phyloP scores from a whole-genome alignment of 257 asterid genomes.

The Nicotiana sylvestris region DNA sequence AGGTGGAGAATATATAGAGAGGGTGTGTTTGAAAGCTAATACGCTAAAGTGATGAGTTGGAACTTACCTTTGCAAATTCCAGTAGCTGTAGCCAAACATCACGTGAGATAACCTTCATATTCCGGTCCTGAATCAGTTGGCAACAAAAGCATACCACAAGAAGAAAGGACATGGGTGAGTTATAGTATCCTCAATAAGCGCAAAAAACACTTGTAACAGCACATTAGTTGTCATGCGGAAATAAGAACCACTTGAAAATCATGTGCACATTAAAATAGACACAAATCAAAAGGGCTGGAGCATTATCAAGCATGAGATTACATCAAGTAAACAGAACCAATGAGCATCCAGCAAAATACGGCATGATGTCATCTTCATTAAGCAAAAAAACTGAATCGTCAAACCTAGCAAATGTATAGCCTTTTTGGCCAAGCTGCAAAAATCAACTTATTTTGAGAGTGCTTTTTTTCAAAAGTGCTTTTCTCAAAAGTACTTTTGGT shows the following conservation, averaged over 20 bases:
- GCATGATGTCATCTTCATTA: background rate
- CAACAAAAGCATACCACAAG: background rate
- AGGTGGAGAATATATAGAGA: background rate
- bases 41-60: background rate
- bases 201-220: background rate
- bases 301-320: background rate
- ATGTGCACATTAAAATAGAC: background rate
- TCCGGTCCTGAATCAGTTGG: constrained; percentile 60
- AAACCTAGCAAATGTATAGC: background rate
- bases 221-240: background rate
- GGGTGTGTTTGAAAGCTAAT: background rate
- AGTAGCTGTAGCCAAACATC: constrained; percentile 96
- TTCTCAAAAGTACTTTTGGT: too few species aligned
- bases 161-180: background rate
- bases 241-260: background rate
- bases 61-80: constrained; percentile 87
- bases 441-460: too few species aligned
- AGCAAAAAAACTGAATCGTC: background rate
- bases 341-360: background rate
- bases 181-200: background rate
- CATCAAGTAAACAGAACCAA: background rate
- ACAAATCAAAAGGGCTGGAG: background rate
- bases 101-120: constrained; percentile 91
- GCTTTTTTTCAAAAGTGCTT: too few species aligned
- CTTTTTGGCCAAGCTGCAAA: too few species aligned